Evolutionary conservation across 1,284 basidiomycete genomes (phyloP).

Genomic region (Coriolopsis trogii): DNA sequence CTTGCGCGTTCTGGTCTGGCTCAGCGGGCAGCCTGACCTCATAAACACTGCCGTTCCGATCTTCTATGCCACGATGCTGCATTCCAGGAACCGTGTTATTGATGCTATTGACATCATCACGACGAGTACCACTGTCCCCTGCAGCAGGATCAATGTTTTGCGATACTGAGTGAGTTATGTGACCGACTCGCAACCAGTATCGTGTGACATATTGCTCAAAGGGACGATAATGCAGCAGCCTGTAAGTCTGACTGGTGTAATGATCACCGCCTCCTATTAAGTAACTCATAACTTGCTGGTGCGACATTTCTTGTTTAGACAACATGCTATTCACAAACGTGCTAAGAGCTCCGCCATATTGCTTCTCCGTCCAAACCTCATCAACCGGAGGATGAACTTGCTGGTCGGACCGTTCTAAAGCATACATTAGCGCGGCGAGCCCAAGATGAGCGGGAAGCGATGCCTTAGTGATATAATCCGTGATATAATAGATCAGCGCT

Average conservation of each 20-base stretch:
- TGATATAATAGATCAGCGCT: constrained; percentile 20
- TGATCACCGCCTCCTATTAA: constrained; percentile 5
- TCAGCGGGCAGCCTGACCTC: background rate
- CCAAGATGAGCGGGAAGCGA: background rate
- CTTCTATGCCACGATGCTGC: too few relatives aligned
- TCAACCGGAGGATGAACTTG: background rate
- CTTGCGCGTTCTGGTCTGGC: background rate
- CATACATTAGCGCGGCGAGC: background rate
- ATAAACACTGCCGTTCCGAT: too few relatives aligned
- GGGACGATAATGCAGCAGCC: background rate
- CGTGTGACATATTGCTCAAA: background rate
- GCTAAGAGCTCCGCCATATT: background rate
- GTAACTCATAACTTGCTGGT: constrained; percentile 14
- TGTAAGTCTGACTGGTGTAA: background rate
- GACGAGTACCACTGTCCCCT: too few relatives aligned
- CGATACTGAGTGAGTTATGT: background rate
- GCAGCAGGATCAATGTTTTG: background rate
- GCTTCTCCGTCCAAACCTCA: background rate
- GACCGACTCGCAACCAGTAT: background rate
- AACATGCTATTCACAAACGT: constrained; percentile 2
- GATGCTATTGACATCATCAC: too few relatives aligned
- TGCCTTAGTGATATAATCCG: constrained; percentile 8
- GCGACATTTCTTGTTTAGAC: constrained; percentile 3
- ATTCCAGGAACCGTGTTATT: too few relatives aligned
- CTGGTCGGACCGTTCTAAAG: background rate